Conservation (phyloP, 768 basidiomycete species). For the Tulasnella sp. region DNA sequence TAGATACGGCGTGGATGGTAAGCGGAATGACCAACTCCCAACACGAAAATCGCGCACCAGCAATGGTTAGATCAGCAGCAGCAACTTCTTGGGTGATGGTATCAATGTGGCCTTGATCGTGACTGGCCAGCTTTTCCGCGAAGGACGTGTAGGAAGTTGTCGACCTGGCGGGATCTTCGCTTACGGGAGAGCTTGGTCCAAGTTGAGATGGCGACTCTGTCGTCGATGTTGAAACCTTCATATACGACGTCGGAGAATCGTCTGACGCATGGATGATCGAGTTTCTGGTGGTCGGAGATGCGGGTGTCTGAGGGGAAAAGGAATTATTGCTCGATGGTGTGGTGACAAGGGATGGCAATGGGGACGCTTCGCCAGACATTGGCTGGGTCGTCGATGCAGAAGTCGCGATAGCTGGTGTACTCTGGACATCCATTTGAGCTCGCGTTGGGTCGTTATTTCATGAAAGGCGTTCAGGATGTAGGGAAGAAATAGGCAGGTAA, state of each 20-base stretch:
- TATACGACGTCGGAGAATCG: background rate
- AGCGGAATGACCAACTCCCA: background rate
- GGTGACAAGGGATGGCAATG: conserved; percentile 9
- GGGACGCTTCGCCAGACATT: background rate
- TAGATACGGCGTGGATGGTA: background rate
- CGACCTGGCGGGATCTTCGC: background rate
- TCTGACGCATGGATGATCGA: background rate
- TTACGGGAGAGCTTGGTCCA: conserved; percentile 4
- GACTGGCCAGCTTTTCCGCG: background rate
- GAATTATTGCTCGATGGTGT: conserved; percentile 6
- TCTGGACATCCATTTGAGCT: background rate
- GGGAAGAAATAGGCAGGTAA: no score
- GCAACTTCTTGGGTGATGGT: conserved; percentile 12
- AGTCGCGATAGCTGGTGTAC: background rate
- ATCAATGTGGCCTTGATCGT: background rate
- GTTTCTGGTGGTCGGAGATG: background rate
- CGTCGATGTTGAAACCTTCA: conserved; percentile 6
- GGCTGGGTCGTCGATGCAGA: background rate
- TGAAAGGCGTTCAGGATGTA: background rate
- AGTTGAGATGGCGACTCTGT: background rate
- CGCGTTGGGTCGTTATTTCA: conserved; percentile 8
- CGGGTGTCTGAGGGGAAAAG: conserved; percentile 5
- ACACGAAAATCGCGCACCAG: conserved; percentile 6
- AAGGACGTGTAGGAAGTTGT: background rate
- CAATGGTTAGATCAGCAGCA: conserved; percentile 17